Evolutionary conservation across 2,329 filamentous ascomycete genomes (phyloP).

Genomic region (Curvularia verruculosa): DNA sequence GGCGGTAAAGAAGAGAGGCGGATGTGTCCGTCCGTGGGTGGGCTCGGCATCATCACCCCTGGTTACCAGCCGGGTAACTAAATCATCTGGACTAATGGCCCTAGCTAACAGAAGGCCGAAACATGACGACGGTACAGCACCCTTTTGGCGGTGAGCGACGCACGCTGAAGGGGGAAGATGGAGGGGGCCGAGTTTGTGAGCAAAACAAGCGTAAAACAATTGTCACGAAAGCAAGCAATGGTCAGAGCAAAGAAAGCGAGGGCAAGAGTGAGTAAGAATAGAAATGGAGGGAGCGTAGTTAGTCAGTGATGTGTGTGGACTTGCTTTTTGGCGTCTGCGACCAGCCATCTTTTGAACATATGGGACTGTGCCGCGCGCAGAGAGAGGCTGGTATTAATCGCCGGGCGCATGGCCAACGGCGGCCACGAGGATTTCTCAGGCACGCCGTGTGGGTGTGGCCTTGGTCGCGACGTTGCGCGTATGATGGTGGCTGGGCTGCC

Average conservation of each 20-base stretch:
- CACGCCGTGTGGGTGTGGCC: constrained; percentile 14
- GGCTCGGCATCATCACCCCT: constrained; percentile 21
- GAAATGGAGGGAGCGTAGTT: not conserved
- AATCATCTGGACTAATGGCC: not conserved
- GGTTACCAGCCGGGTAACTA: constrained; percentile 22
- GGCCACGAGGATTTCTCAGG: constrained; percentile 15
- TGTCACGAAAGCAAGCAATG: not conserved
- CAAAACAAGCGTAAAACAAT: not conserved
- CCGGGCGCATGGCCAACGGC: constrained; percentile 14
- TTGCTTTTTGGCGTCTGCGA: constrained; percentile 7
- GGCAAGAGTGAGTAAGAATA: constrained; percentile 10
- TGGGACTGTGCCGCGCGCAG: constrained; percentile 1
- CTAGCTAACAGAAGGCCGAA: constrained; percentile 5
- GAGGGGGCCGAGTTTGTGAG: too few species aligned
- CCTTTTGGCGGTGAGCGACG: constrained; percentile 17
- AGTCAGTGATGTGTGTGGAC: not conserved
- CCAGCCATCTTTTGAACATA: constrained; percentile 10
- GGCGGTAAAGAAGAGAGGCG: constrained; percentile 9
- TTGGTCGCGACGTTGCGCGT: constrained; percentile 4
- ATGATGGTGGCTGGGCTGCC: constrained; percentile 12
- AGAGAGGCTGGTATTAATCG: constrained; percentile 16
- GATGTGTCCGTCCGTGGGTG: constrained; percentile 21
- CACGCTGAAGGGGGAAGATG: too few species aligned
- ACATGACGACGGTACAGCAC: constrained; percentile 13
- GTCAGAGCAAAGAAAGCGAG: not conserved